These are phyloP conservation scores for Leucocoprinus leucothites DNA, from an alignment of 768 basidiomycete genomes.

Conservation along the genomic window DNA sequence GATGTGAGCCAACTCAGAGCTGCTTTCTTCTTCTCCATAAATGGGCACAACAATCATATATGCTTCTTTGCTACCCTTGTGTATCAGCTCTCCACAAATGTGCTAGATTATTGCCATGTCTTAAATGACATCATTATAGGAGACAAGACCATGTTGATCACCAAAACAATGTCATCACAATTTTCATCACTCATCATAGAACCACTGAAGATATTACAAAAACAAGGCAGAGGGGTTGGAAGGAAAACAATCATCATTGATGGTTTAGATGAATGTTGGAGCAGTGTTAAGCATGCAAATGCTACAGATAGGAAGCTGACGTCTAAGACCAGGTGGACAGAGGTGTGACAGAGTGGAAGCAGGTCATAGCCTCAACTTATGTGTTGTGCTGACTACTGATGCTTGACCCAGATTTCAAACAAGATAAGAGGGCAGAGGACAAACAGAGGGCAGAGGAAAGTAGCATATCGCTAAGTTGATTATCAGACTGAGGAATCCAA, in stretches of 20 bases:
- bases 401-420: no score
- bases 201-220: neutral
- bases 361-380: no score
- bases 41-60: neutral
- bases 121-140: neutral
- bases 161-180: neutral
- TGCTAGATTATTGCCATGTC: neutral
- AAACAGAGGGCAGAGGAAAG: no score
- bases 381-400: no score
- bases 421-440: no score
- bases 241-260: constrained; percentile 5
- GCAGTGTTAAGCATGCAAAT: no score
- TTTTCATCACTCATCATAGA: neutral
- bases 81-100: neutral
- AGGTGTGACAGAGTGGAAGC: no score
- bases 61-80: neutral
- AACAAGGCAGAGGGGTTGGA: neutral
- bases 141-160: neutral
- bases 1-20: neutral
- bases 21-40: neutral
- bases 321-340: no score
- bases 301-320: no score
- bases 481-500: no score
- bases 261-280: constrained; percentile 13
- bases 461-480: no score